A percentile compares a stretch with the other conserved stretches of the same genome.
These are phyloP conservation scores for Clonostachys rosea DNA, from an alignment of 2,329 filamentous ascomycete genomes.

Conservation along the genomic window DNA sequence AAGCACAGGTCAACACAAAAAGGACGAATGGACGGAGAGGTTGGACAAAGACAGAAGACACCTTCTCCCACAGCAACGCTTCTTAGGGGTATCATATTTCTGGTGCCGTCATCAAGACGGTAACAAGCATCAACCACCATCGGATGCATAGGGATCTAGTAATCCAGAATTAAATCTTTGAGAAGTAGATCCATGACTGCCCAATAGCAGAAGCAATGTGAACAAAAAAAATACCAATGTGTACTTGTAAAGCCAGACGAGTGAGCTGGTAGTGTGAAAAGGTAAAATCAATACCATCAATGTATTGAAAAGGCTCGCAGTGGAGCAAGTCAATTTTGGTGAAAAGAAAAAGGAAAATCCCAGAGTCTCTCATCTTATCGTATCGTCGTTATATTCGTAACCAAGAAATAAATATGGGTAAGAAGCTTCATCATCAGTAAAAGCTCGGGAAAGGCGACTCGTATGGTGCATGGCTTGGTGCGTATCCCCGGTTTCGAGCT, in stretches of 20 bases:
- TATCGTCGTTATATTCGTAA: conserved; percentile 5
- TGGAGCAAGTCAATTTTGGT: neutral
- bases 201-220: conserved; percentile 1
- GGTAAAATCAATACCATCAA: conserved; percentile 1
- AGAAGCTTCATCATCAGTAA: conserved; percentile 2
- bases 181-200: neutral
- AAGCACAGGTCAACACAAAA: no score
- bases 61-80: neutral
- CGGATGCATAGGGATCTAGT: no score
- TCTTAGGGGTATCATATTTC: no score
- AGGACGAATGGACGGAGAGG: no score
- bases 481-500: conserved; percentile 30
- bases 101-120: no score
- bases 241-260: conserved; percentile 7
- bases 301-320: neutral
- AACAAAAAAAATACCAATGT: conserved; percentile 4
- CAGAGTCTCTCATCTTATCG: neutral
- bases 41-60: neutral
- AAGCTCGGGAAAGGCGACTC: conserved; percentile 6
- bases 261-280: conserved; percentile 7
- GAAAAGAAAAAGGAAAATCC: no score
- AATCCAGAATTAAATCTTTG: neutral
- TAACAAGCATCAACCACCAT: no score
- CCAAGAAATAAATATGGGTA: conserved; percentile 1
- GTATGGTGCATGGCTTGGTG: conserved; percentile 17